A percentile compares a stretch with the other conserved stretches of the same genome.
Evolutionary conservation across 352 stramenopile genomes (phyloP).

Genomic region (Globisporangium lucens): DNA sequence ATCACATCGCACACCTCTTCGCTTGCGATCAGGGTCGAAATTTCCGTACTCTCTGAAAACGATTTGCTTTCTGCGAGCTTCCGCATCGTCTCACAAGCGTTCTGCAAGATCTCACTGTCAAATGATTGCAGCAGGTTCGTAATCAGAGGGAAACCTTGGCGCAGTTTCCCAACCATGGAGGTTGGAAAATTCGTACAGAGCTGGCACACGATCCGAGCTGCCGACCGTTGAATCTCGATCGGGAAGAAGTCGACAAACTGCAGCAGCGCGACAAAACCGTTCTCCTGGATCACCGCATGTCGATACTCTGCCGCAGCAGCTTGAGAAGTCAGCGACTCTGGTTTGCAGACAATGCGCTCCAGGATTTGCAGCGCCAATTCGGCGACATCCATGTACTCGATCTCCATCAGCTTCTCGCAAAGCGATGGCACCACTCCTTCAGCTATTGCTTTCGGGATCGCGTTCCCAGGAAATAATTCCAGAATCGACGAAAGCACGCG

Average conservation of each 20-base stretch:
- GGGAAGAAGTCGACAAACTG: slow-evolving; percentile 85
- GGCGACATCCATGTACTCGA: slow-evolving; percentile 83
- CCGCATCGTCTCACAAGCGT: slow-evolving; percentile 45
- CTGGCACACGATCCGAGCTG: slow-evolving; percentile 46
- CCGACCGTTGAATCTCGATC: slow-evolving; percentile 65
- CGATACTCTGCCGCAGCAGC: slow-evolving; percentile 31
- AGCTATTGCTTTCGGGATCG: slow-evolving; percentile 40
- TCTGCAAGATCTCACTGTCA: slow-evolving; percentile 55
- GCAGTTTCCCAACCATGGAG: slow-evolving; percentile 26
- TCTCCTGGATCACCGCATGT: slow-evolving; percentile 44
- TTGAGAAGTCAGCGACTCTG: slow-evolving; percentile 10
- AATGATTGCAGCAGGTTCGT: slow-evolving; percentile 42
- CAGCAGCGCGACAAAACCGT: slow-evolving; percentile 63
- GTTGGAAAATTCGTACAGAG: slow-evolving; percentile 46
- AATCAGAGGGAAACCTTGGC: slow-evolving; percentile 42
- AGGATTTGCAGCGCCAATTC: slow-evolving; percentile 70
- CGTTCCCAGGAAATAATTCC: slow-evolving; percentile 46
- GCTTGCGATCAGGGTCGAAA: slow-evolving; percentile 41
- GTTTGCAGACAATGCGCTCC: slow-evolving; percentile 47
- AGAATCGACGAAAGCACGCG: slow-evolving; percentile 53
- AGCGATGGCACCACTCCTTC: slow-evolving; percentile 50
- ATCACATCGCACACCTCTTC: slow-evolving; percentile 39
- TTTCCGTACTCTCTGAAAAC: slow-evolving; percentile 30
- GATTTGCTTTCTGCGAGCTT: slow-evolving; percentile 43
- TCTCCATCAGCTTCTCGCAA: slow-evolving; percentile 70